These are phyloP conservation scores for Candida sp. DNA, from an alignment of 1,139 yeast species.

Conservation along the genomic window DNA sequence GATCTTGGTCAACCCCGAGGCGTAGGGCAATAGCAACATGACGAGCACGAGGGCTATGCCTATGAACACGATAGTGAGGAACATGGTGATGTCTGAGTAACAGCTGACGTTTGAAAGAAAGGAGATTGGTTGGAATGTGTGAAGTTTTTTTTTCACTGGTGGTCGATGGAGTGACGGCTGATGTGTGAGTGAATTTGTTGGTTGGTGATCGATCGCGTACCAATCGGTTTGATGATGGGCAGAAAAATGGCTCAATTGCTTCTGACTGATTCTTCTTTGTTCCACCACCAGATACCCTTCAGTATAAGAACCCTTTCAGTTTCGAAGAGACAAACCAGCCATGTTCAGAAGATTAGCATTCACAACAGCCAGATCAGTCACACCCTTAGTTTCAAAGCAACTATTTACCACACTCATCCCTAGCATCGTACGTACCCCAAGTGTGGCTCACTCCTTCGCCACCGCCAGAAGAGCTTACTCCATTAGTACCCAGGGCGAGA, in stretches of 20 bases:
- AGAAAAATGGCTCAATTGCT: constrained; percentile 2
- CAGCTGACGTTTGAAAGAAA: background rate
- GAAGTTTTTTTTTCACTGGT: background rate
- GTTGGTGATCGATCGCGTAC: background rate
- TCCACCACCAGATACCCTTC: background rate
- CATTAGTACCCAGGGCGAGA: constrained; percentile 53
- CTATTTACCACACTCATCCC: background rate
- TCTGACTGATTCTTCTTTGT: background rate
- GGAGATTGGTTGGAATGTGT: background rate
- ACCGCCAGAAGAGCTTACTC: constrained; percentile 19
- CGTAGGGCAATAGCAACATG: constrained; percentile 39
- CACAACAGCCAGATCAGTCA: background rate
- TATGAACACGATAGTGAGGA: constrained; percentile 26
- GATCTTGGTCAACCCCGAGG: constrained; percentile 40
- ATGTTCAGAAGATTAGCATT: constrained; percentile 10
- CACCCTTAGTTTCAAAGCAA: background rate
- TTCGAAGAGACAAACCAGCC: background rate
- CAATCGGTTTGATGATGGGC: background rate
- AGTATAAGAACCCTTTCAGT: background rate
- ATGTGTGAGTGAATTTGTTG: no score
- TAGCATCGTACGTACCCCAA: background rate
- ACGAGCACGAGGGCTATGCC: constrained; percentile 33
- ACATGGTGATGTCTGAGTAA: constrained; percentile 22
- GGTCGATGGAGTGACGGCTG: background rate
- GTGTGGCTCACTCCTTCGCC: constrained; percentile 6